Evolutionary conservation across 345 rosid genomes (phyloP).

Genomic region (Stellera chamaejasme): DNA sequence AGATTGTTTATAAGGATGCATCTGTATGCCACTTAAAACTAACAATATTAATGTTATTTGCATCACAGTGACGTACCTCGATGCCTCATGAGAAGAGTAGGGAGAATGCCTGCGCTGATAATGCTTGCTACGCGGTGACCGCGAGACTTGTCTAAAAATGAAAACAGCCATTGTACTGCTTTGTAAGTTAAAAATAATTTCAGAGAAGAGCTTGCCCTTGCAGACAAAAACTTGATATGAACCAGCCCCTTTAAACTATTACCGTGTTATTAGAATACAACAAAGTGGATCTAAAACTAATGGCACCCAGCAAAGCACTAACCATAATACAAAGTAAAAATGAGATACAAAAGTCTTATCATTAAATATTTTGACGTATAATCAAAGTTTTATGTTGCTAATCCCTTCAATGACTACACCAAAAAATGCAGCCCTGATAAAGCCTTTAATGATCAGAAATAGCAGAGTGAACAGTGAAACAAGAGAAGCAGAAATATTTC

Average conservation of each 20-base stretch:
- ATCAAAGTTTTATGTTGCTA: too few relatives aligned
- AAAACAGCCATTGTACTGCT: conserved; percentile 77
- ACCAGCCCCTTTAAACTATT: conserved; percentile 12
- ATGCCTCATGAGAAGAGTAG: conserved; percentile 86
- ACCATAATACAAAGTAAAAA: too few relatives aligned
- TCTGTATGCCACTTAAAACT: conserved; percentile 27
- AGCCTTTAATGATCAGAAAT: too few relatives aligned
- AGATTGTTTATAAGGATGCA: conserved; percentile 15
- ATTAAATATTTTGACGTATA: too few relatives aligned
- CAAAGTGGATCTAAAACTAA: too few relatives aligned
- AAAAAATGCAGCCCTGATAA: too few relatives aligned
- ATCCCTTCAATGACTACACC: too few relatives aligned
- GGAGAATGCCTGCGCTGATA: conserved; percentile 96
- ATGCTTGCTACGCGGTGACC: conserved; percentile 99
- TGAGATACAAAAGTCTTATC: too few relatives aligned
- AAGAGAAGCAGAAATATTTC: too few relatives aligned
- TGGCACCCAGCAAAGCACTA: too few relatives aligned
- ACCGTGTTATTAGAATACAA: too few relatives aligned
- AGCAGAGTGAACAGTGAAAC: too few relatives aligned
- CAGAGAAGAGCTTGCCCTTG: conserved; percentile 30
- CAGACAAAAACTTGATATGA: conserved; percentile 15
- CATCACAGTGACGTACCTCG: conserved; percentile 50
- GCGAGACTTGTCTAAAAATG: conserved; percentile 94
- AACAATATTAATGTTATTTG: conserved; percentile 28
- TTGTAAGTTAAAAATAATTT: conserved; percentile 41